phyloP scores from a whole-genome alignment of 345 rosid genomes.

The Brassica juncea region DNA sequence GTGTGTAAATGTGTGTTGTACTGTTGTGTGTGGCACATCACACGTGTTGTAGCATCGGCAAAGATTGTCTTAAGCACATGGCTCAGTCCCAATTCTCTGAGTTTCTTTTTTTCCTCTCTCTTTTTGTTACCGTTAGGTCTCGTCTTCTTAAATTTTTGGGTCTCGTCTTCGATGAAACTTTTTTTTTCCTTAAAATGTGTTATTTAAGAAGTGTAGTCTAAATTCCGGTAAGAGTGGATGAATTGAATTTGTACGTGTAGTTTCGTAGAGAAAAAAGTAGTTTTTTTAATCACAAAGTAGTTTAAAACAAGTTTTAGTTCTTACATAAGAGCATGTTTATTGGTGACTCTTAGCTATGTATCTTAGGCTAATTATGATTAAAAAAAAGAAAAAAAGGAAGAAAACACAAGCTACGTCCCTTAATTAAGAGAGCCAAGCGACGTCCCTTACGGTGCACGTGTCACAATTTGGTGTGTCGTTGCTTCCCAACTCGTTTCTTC shows the following conservation, averaged over 20 bases:
- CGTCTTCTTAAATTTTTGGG: background rate
- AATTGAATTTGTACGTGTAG: slow-evolving; percentile 20
- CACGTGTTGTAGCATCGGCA: slow-evolving; percentile 43
- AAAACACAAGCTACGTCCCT: no score
- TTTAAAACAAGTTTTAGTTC: no score
- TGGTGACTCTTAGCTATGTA: no score
- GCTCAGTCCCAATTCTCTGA: slow-evolving; percentile 16
- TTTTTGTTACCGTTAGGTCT: slow-evolving; percentile 32
- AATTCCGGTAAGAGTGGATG: background rate
- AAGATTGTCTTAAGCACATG: slow-evolving; percentile 39
- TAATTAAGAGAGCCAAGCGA: no score
- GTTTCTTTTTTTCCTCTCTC: background rate
- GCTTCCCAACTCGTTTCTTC: no score
- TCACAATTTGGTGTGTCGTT: no score
- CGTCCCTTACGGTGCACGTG: no score
- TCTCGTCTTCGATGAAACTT: background rate
- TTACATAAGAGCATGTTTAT: no score
- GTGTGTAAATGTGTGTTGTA: slow-evolving; percentile 20
- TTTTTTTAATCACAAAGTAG: no score
- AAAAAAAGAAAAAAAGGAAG: no score
- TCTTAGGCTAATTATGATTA: no score
- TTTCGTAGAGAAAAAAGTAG: background rate
- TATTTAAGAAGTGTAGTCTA: background rate
- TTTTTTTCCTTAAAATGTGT: slow-evolving; percentile 1
- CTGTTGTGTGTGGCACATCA: slow-evolving; percentile 23